phyloP scores from a whole-genome alignment of 208 protist species.

The Leishmania major region DNA sequence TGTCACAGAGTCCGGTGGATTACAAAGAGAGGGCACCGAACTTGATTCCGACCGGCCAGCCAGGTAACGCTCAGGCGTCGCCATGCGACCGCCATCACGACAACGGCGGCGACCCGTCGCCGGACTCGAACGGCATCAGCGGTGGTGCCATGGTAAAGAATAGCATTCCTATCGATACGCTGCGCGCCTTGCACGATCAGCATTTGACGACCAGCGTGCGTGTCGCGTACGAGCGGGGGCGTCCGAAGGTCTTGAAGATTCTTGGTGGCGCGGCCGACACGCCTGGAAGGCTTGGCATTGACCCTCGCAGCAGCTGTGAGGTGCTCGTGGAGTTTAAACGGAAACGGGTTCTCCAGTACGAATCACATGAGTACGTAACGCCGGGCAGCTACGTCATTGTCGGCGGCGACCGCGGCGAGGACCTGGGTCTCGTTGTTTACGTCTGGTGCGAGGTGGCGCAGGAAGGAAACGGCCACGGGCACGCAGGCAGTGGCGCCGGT shows the following conservation, averaged over 20 bases:
- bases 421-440: constrained; percentile 86
- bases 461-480: neutral
- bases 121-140: constrained; percentile 25
- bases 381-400: constrained; percentile 88
- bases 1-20: constrained; percentile 22
- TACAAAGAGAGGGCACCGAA: constrained; percentile 15
- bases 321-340: constrained; percentile 92
- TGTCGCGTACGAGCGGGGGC: constrained; percentile 61
- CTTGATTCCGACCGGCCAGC: neutral
- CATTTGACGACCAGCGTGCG: constrained; percentile 66
- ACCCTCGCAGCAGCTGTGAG: constrained; percentile 62
- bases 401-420: constrained; percentile 87
- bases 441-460: constrained; percentile 70
- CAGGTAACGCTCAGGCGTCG: constrained; percentile 1
- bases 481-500: neutral
- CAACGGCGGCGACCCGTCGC: neutral
- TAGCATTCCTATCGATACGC: constrained; percentile 95
- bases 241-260: constrained; percentile 53
- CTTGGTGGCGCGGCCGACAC: constrained; percentile 44
- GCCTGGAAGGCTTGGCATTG: constrained; percentile 57
- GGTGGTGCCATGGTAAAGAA: constrained; percentile 30
- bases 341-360: constrained; percentile 84
- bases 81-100: constrained; percentile 7
- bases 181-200: constrained; percentile 93
- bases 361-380: constrained; percentile 67